A percentile compares a stretch with the other conserved stretches of the same genome.
Conservation (phyloP, 2,329 filamentous ascomycete species). For the Metarhizium guizhouense region DNA sequence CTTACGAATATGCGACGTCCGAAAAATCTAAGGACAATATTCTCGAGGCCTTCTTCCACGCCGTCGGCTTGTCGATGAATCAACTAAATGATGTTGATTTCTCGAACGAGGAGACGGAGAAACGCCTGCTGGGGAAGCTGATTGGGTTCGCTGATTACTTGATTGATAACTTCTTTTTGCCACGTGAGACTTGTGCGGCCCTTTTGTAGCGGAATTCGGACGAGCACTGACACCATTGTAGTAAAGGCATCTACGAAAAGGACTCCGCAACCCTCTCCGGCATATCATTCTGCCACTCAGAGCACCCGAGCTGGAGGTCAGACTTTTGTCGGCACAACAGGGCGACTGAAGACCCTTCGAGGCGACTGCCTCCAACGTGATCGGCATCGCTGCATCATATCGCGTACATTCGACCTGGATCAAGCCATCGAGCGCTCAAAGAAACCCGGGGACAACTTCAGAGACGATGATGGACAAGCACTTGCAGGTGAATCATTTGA, state of each 20-base stretch:
- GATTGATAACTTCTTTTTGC: constrained; percentile 8
- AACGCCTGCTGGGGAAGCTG: neutral
- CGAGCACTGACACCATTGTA: neutral
- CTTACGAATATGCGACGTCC: neutral
- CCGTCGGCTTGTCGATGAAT: neutral
- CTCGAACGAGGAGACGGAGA: neutral
- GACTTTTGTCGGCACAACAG: constrained; percentile 3
- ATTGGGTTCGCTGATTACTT: constrained; percentile 5
- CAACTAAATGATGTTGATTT: neutral
- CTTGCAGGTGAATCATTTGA: neutral
- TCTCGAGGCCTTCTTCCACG: constrained; percentile 2
- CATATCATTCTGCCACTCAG: constrained; percentile 1
- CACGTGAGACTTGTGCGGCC: neutral
- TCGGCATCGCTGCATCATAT: constrained; percentile 8
- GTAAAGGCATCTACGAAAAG: constrained; percentile 1
- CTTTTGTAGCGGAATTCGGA: neutral
- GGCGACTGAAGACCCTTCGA: constrained; percentile 4
- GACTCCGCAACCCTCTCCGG: constrained; percentile 1
- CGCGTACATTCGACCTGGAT: constrained; percentile 2
- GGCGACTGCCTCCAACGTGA: constrained; percentile 7
- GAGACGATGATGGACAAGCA: constrained; percentile 5
- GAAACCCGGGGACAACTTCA: neutral
- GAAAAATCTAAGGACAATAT: constrained; percentile 2
- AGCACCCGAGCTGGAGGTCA: neutral
- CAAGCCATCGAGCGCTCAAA: constrained; percentile 1